Percentiles rank a stretch among this genome's conserved stretches.
Conservation (phyloP, 192 early-diverging fungal genomes). For the Linderina pennispora region DNA sequence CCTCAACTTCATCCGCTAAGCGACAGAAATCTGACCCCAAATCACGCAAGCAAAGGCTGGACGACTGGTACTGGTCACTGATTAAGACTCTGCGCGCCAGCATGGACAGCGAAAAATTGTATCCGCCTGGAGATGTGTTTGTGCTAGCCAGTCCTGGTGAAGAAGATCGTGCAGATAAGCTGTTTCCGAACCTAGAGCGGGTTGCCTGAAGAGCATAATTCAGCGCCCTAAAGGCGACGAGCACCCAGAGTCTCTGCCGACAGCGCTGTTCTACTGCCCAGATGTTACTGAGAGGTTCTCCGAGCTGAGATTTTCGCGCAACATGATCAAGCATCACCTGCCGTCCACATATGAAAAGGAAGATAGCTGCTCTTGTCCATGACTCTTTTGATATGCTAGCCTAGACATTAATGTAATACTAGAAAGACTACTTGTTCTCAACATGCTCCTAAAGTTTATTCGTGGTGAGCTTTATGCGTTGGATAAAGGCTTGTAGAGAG, state of each 20-base stretch:
- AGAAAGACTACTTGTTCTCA: no score
- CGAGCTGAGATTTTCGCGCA: constrained; percentile 70
- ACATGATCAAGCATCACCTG: constrained; percentile 74
- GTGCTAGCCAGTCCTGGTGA: constrained; percentile 42
- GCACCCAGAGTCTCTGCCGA: constrained; percentile 11
- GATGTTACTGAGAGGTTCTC: constrained; percentile 73
- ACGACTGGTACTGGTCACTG: constrained; percentile 79
- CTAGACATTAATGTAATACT: no score
- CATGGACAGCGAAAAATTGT: constrained; percentile 81
- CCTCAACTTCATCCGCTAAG: background rate
- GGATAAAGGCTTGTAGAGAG: no score
- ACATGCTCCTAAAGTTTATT: no score
- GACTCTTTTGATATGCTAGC: constrained; percentile 10
- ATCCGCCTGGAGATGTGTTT: constrained; percentile 71
- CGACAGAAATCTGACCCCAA: background rate
- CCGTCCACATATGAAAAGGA: constrained; percentile 69
- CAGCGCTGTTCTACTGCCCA: constrained; percentile 59
- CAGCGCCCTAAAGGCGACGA: constrained; percentile 1
- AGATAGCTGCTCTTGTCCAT: constrained; percentile 33
- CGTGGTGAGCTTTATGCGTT: no score
- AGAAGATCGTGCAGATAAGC: constrained; percentile 30
- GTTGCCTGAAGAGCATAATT: no score
- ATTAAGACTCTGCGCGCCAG: constrained; percentile 76
- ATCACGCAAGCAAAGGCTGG: constrained; percentile 14
- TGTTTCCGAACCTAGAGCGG: constrained; percentile 7